Evolutionary conservation across 2,329 filamentous ascomycete species (phyloP).

Genomic region (Aureobasidium vineae): DNA sequence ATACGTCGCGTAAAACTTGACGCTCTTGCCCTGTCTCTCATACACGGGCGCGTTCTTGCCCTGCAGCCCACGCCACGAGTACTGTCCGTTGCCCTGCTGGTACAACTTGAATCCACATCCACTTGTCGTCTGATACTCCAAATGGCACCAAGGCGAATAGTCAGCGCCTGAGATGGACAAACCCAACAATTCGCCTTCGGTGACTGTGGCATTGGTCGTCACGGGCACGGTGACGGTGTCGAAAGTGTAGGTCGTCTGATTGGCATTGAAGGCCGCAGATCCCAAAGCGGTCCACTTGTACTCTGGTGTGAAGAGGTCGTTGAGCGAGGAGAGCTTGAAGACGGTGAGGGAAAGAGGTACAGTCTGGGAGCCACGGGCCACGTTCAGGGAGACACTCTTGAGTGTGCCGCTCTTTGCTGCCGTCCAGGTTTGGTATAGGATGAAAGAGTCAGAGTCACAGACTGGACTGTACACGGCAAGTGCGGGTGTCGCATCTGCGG

Average conservation of each 20-base stretch:
- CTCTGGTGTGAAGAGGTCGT: slow-evolving; percentile 30
- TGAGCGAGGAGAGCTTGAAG: slow-evolving; percentile 31
- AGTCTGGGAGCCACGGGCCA: slow-evolving; percentile 29
- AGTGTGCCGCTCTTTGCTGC: slow-evolving; percentile 30
- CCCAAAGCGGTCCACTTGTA: slow-evolving; percentile 32
- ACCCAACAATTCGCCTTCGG: slow-evolving; percentile 30
- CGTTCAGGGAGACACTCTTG: slow-evolving; percentile 30
- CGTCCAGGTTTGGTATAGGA: slow-evolving; percentile 33
- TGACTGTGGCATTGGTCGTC: slow-evolving; percentile 31
- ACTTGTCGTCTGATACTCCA: slow-evolving; percentile 29
- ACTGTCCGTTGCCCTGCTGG: slow-evolving; percentile 32
- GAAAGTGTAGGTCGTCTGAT: slow-evolving; percentile 30
- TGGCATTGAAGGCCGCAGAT: slow-evolving; percentile 28
- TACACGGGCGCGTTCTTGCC: slow-evolving; percentile 31
- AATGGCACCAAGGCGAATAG: slow-evolving; percentile 33
- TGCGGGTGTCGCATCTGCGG: slow-evolving; percentile 28
- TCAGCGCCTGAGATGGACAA: slow-evolving; percentile 30
- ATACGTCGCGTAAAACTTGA: slow-evolving; percentile 32
- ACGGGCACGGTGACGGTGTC: slow-evolving; percentile 29
- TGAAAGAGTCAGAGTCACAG: slow-evolving; percentile 32
- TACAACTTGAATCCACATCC: slow-evolving; percentile 27
- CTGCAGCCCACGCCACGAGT: slow-evolving; percentile 30
- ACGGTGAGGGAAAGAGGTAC: slow-evolving; percentile 31
- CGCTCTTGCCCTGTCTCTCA: slow-evolving; percentile 30
- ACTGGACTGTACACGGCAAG: slow-evolving; percentile 31